phyloP scores from a whole-genome alignment of 495 filamentous ascomycete genomes.

The Aspergillus funiculosus region DNA sequence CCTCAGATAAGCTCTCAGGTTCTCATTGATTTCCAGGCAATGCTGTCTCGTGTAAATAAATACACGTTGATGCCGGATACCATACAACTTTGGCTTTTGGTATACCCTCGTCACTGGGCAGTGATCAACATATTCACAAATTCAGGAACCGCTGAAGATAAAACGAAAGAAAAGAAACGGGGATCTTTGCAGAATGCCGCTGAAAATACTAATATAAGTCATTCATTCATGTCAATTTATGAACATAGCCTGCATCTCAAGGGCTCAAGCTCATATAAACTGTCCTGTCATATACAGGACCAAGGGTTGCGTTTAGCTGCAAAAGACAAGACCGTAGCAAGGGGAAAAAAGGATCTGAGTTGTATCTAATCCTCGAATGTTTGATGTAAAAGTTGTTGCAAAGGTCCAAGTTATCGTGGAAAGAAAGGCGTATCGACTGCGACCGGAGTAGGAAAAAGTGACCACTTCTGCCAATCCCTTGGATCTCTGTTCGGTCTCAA shows the following conservation, averaged over 20 bases:
- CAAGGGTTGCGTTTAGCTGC: not conserved
- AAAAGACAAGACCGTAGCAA: too few species aligned
- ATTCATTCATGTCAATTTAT: conserved; percentile 1
- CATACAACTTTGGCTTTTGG: conserved; percentile 55
- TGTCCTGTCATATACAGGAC: not conserved
- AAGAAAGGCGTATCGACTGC: too few species aligned
- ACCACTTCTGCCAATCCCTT: conserved; percentile 23
- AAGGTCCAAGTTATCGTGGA: too few species aligned
- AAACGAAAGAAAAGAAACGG: not conserved
- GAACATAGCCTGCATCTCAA: too few species aligned
- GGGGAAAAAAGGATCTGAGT: too few species aligned
- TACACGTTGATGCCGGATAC: conserved; percentile 34
- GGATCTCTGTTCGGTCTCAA: conserved; percentile 49
- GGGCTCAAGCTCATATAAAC: too few species aligned
- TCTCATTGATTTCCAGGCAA: conserved; percentile 46
- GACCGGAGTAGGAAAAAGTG: too few species aligned
- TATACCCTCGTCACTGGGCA: conserved; percentile 46
- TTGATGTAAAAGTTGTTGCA: too few species aligned
- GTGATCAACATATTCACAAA: not conserved
- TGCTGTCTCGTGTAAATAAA: conserved; percentile 7
- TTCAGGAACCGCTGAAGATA: not conserved
- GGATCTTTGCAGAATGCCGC: not conserved
- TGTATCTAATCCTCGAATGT: too few species aligned
- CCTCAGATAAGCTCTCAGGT: conserved; percentile 57
- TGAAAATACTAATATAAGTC: too few species aligned